These are phyloP conservation scores for Aureobasidium melanogenum DNA, from an alignment of 2,329 filamentous ascomycete species.

Conservation along the genomic window DNA sequence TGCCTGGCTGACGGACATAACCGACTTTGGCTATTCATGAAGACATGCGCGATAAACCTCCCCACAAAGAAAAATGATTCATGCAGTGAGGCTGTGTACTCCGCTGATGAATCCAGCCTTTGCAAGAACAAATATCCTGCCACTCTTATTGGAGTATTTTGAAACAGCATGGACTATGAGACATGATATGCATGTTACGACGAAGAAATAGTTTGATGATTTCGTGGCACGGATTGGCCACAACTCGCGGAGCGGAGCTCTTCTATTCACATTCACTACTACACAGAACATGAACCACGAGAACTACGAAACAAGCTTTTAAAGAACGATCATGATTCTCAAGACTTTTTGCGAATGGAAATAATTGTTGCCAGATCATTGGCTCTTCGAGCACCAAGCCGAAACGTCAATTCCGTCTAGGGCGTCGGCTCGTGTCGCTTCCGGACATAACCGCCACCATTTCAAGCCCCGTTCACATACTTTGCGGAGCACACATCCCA, in stretches of 20 bases:
- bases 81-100: background rate
- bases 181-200: background rate
- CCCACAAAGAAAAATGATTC: background rate
- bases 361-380: background rate
- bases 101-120: background rate
- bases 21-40: background rate
- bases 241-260: background rate
- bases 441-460: background rate
- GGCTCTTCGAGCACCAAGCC: background rate
- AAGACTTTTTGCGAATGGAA: background rate
- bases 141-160: background rate
- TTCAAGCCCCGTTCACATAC: background rate
- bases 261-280: background rate
- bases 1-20: background rate
- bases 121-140: background rate
- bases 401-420: background rate
- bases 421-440: background rate
- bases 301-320: background rate
- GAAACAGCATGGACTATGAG: background rate
- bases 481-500: background rate
- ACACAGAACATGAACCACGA: background rate
- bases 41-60: background rate
- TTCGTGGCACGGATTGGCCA: background rate
- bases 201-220: background rate
- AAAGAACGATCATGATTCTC: background rate